Evolutionary conservation across 2,329 filamentous ascomycete species (phyloP), one percentile per base, ranked within the genome.

Genomic region (Diaporthe citrichinensis): DNA sequence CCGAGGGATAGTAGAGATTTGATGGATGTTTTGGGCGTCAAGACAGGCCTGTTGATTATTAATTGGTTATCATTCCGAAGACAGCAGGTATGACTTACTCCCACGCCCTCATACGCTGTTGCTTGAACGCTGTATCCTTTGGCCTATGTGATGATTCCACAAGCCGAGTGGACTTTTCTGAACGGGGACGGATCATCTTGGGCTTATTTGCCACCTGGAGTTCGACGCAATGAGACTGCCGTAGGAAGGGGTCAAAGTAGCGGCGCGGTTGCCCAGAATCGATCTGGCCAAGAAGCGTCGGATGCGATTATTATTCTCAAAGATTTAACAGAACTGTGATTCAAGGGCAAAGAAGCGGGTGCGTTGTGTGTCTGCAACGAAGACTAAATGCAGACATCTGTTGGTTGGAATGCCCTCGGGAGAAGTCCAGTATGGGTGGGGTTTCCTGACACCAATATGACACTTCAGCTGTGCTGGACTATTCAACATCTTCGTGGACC

Each of bases 81-180:
- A 14, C 23, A 39, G 36, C 57, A 41, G 34, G 34, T 36, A 39
- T 9, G 20, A 23, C 57, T 39, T 25, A 59, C 57, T 39, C 34
- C 57, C 57, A 59, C 20, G 57, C 57, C 34, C 15, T 59, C 57
- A 59, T 39, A 6, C 57, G 57, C 34, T 59, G 57, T 36, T 59
- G 57, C 34, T n/a, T 59, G 34, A 59, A 59, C 5, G 20, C 57
- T 15, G 57, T 59, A 10, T 59, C 57, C 34, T 59, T 59, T n/a
- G 57, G 57, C 23, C 23, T 59, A 20, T 34, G 31, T n/a, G 57
- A 59, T n/a, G 23, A n/a, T 59, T 59, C 34, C 9, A 36, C 57
- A 3, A 4, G 3, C 57, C 10, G 4, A 15, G 36, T 10, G 2
- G 57, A 20, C 31, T 39, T 39, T n/a, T 59, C 34, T 5, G 57